A percentile compares a stretch with the other conserved stretches of the same genome.
These are phyloP conservation scores for Aspergillus incahuasiensis DNA, from an alignment of 495 filamentous ascomycete genomes.

Conservation along the genomic window DNA sequence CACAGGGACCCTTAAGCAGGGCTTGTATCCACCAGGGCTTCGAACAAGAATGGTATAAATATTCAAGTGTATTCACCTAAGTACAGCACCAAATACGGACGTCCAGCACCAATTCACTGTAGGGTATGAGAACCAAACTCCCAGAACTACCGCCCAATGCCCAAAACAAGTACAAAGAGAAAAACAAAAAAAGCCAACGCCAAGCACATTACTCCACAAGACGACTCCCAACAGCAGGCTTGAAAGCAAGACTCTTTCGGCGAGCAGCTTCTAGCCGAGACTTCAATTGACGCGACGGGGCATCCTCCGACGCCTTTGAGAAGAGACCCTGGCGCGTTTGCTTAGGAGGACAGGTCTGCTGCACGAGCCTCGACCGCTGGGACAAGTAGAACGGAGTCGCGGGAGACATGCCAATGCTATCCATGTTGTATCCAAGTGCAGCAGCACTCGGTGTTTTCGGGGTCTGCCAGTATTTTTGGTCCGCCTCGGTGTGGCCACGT, in stretches of 20 bases:
- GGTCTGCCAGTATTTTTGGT: slow-evolving; percentile 25
- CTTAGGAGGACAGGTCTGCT: slow-evolving; percentile 72
- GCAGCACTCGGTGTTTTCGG: slow-evolving; percentile 31
- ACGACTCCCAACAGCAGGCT: slow-evolving; percentile 73
- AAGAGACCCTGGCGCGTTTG: slow-evolving; percentile 46
- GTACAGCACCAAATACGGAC: neutral
- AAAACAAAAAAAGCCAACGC: neutral
- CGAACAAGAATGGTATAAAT: too few relatives aligned
- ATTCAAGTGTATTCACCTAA: neutral
- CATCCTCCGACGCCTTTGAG: slow-evolving; percentile 25
- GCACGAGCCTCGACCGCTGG: slow-evolving; percentile 52
- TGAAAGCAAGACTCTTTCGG: slow-evolving; percentile 78
- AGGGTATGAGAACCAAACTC: slow-evolving; percentile 1
- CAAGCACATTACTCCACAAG: slow-evolving; percentile 38
- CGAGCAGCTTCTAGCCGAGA: slow-evolving; percentile 67
- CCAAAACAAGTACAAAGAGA: too few relatives aligned
- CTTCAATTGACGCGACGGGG: slow-evolving; percentile 46
- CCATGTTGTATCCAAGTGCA: slow-evolving; percentile 33
- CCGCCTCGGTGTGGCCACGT: slow-evolving; percentile 7
- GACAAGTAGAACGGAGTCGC: slow-evolving; percentile 54
- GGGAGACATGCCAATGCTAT: slow-evolving; percentile 46
- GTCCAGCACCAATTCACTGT: neutral
- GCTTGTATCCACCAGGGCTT: too few relatives aligned
- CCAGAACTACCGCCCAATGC: neutral
- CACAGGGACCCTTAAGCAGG: too few relatives aligned